Conservation (phyloP, 176 grass and related monocot genomes). For the Oryza coarctata region DNA sequence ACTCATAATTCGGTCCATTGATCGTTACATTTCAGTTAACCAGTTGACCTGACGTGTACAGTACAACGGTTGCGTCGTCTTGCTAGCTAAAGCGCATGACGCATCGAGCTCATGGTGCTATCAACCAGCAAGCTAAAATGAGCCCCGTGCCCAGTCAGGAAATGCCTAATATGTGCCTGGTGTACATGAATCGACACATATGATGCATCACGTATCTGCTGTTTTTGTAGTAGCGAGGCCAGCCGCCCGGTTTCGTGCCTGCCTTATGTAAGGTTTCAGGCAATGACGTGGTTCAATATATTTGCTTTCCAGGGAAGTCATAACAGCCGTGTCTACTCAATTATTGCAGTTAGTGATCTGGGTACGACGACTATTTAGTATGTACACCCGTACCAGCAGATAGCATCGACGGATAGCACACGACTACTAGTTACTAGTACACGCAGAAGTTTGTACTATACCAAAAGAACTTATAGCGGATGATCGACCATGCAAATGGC, state of each 20-base stretch:
- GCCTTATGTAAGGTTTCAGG: not conserved
- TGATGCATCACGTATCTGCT: too few species aligned
- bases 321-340: not conserved
- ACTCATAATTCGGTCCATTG: not conserved
- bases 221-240: too few species aligned
- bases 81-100: not conserved
- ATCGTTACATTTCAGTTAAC: not conserved
- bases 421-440: too few species aligned
- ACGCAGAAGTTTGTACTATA: too few species aligned
- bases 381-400: too few species aligned
- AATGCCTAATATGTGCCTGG: too few species aligned
- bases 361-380: not conserved
- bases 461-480: too few species aligned
- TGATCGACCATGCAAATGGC: too few species aligned
- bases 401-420: too few species aligned
- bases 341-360: not conserved
- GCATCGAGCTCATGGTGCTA: not conserved
- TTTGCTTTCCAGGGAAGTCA: not conserved
- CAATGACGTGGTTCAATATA: not conserved
- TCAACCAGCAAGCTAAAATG: not conserved
- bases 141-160: too few species aligned
- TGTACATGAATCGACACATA: too few species aligned
- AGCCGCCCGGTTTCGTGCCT: not conserved
- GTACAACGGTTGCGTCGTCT: not conserved
- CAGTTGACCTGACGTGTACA: not conserved